Percentiles rank a stretch among this genome's conserved stretches.
These are phyloP conservation scores for Metarhizium rileyi DNA, from an alignment of 2,329 filamentous ascomycete genomes.

Conservation along the genomic window DNA sequence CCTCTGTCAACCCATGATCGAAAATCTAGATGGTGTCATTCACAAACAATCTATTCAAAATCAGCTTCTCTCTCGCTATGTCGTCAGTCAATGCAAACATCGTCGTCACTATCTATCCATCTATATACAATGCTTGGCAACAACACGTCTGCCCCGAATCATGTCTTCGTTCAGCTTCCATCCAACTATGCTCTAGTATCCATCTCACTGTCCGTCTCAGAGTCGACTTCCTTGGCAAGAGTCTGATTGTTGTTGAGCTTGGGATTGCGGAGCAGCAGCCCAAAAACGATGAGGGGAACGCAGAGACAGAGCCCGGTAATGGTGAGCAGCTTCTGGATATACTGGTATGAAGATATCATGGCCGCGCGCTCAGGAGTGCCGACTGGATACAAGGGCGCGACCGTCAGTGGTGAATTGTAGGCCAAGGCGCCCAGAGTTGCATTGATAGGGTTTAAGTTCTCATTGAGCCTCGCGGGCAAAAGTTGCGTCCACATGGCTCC, in stretches of 20 bases:
- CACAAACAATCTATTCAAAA: too few species aligned
- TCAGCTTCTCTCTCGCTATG: too few species aligned
- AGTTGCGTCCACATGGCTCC: conserved; percentile 51
- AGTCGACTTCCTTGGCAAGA: conserved; percentile 23
- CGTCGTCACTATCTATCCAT: too few species aligned
- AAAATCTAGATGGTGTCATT: too few species aligned
- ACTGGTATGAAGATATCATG: conserved; percentile 44
- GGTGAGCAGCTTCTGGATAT: conserved; percentile 35
- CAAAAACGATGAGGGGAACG: conserved; percentile 36
- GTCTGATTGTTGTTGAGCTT: conserved; percentile 36
- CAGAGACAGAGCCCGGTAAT: conserved; percentile 40
- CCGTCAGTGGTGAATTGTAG: conserved; percentile 47
- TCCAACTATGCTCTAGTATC: background rate
- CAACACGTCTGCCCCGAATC: background rate
- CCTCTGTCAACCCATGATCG: too few species aligned
- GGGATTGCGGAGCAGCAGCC: conserved; percentile 33
- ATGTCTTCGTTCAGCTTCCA: background rate
- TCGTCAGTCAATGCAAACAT: too few species aligned
- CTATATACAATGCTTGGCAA: background rate
- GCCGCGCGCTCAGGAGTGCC: conserved; percentile 39
- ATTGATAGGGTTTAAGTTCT: conserved; percentile 33
- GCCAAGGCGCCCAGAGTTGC: conserved; percentile 40
- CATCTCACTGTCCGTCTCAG: conserved; percentile 10
- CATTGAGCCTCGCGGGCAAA: conserved; percentile 38
- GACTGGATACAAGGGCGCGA: conserved; percentile 41